Conservation (phyloP, 768 basidiomycete species). For the Jaapia argillacea region DNA sequence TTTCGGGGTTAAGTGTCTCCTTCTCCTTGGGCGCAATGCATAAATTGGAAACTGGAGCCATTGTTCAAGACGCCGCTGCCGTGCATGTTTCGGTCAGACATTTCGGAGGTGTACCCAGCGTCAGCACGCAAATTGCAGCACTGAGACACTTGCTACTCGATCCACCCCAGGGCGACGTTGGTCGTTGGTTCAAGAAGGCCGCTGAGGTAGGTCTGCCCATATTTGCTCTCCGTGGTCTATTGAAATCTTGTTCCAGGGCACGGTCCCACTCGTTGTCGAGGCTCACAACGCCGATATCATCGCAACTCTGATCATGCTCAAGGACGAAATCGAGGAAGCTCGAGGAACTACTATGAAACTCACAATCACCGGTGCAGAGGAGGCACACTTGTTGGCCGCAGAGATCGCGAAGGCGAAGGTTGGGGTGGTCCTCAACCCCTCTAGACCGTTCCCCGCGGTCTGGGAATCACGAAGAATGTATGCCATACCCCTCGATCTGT, state of each 20-base stretch:
- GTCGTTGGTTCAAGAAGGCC: conserved; percentile 25
- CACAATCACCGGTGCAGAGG: conserved; percentile 15
- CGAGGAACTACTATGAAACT: conserved; percentile 11
- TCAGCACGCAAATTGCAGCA: conserved; percentile 54
- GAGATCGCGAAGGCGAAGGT: conserved; percentile 26
- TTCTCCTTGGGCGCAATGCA: conserved; percentile 50
- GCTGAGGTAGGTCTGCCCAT: conserved; percentile 20
- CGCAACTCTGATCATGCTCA: conserved; percentile 26
- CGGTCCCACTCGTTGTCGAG: conserved; percentile 25
- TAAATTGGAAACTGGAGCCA: conserved; percentile 43
- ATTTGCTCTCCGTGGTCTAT: conserved; percentile 6
- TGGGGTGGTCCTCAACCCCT: conserved; percentile 27
- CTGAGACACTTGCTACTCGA: conserved; percentile 37
- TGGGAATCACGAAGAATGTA: conserved; percentile 25
- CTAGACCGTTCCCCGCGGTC: conserved; percentile 23
- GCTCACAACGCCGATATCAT: conserved; percentile 31
- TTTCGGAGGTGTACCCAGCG: conserved; percentile 25
- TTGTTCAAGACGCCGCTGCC: conserved; percentile 51
- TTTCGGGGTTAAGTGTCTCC: conserved; percentile 47
- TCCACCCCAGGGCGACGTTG: conserved; percentile 15
- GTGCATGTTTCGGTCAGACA: conserved; percentile 29
- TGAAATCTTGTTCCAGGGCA: conserved; percentile 12
- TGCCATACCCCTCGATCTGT: background rate
- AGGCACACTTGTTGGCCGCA: conserved; percentile 24
- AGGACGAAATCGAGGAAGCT: conserved; percentile 18